A percentile compares a stretch with the other conserved stretches of the same genome.
Evolutionary conservation across 192 early-diverging fungal species (phyloP).

Genomic region (Pilaira anomala): DNA sequence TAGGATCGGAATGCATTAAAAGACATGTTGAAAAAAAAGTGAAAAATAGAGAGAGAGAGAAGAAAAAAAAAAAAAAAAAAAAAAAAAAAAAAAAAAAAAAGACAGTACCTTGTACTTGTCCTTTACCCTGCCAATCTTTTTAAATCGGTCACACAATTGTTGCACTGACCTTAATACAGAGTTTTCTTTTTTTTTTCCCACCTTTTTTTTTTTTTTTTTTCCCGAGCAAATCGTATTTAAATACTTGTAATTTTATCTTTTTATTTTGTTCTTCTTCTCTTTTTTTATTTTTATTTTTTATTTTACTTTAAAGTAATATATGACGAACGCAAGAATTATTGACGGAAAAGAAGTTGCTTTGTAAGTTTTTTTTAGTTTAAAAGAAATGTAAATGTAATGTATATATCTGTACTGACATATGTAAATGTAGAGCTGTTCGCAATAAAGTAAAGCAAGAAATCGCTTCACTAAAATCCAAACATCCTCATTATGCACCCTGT

Average conservation of each 20-base stretch:
- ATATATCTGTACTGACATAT: background rate
- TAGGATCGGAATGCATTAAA: too few species aligned
- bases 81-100: too few species aligned
- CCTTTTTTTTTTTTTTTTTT: too few species aligned
- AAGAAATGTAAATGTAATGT: background rate
- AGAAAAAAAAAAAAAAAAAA: too few species aligned
- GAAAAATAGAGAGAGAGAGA: too few species aligned
- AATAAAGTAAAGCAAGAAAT: slow-evolving; percentile 65
- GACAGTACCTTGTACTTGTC: too few species aligned
- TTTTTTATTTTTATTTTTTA: background rate
- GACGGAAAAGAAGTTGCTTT: slow-evolving; percentile 80
- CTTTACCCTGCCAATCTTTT: too few species aligned
- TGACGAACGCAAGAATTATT: slow-evolving; percentile 53
- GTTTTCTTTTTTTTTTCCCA: too few species aligned
- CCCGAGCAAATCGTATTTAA: too few species aligned
- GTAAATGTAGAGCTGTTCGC: slow-evolving; percentile 60
- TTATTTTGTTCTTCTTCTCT: background rate
- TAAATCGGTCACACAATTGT: too few species aligned
- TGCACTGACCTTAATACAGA: too few species aligned
- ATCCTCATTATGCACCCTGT: slow-evolving; percentile 74
- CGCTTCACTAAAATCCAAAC: slow-evolving; percentile 52
- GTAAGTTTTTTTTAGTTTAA: slow-evolving; percentile 37
- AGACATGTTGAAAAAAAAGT: too few species aligned
- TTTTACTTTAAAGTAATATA: background rate
- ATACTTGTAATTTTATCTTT: background rate